phyloP scores from a whole-genome alignment of 495 filamentous ascomycete species.

The Xylaria telfairii region DNA sequence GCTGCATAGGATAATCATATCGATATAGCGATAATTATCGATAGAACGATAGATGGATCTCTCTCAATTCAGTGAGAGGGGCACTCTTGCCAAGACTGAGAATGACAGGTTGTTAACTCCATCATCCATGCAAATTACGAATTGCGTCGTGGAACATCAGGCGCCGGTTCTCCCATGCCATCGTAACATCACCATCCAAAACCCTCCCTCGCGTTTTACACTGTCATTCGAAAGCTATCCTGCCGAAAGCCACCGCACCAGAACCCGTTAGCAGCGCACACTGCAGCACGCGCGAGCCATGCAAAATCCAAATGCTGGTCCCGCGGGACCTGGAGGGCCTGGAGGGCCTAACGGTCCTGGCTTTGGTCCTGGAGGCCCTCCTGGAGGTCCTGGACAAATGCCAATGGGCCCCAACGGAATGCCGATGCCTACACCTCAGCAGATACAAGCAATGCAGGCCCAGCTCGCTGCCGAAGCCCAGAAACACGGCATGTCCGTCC shows the following conservation, averaged over 20 bases:
- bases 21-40: neutral
- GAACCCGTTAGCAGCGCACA: neutral
- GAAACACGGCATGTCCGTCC: conserved; percentile 75
- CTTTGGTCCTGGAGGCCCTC: conserved; percentile 20
- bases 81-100: conserved; percentile 28
- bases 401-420: conserved; percentile 29
- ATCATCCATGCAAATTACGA: conserved; percentile 4
- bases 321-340: conserved; percentile 31
- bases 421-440: conserved; percentile 80
- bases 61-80: neutral
- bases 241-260: neutral
- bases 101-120: conserved; percentile 42
- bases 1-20: neutral
- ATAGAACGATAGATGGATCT: neutral
- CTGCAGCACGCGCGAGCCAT: conserved; percentile 21
- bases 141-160: conserved; percentile 3
- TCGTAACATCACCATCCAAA: neutral
- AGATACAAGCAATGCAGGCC: conserved; percentile 82
- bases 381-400: conserved; percentile 20
- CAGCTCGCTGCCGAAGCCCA: conserved; percentile 79
- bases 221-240: neutral
- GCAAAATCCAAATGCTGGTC: conserved; percentile 35
- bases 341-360: conserved; percentile 27
- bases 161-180: neutral
- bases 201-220: neutral